Evolutionary conservation across 2,329 filamentous ascomycete genomes (phyloP).

Genomic region (Alternaria novae-zelandiae): DNA sequence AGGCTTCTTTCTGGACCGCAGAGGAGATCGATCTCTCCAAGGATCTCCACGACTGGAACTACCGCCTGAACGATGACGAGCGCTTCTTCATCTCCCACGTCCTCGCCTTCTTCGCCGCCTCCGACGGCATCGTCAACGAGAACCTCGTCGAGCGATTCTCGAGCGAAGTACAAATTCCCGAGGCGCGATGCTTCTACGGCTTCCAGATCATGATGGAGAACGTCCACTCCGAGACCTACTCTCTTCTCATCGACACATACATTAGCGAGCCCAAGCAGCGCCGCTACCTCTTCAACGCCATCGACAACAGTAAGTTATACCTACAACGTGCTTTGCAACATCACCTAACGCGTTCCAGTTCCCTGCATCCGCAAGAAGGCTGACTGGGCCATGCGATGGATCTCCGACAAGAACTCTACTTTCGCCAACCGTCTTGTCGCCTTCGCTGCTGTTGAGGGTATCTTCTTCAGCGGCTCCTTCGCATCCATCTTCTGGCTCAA

Average conservation of each 20-base stretch:
- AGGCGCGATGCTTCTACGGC: conserved; percentile 99
- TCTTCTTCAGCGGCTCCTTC: conserved; percentile 99
- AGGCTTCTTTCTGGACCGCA: conserved; percentile 99
- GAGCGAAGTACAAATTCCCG: conserved; percentile 93
- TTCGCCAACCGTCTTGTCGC: conserved; percentile 96
- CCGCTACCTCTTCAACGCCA: conserved; percentile 95
- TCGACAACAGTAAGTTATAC: conserved; percentile 82
- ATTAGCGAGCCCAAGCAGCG: conserved; percentile 97
- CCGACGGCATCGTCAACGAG: conserved; percentile 99
- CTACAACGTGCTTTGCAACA: neutral
- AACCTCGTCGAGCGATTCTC: conserved; percentile 98
- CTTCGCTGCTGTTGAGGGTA: conserved; percentile 97
- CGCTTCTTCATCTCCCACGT: conserved; percentile 98
- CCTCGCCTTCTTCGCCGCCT: conserved; percentile 97
- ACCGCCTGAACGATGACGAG: conserved; percentile 94
- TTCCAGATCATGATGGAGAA: conserved; percentile 99
- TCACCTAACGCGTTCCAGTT: conserved; percentile 60
- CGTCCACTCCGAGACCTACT: conserved; percentile 99
- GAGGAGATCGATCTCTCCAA: conserved; percentile 99
- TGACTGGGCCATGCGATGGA: conserved; percentile 96
- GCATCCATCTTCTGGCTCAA: conserved; percentile 99
- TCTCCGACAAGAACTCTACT: conserved; percentile 88
- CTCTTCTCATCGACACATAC: conserved; percentile 97
- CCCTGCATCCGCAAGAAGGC: conserved; percentile 98
- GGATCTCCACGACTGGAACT: conserved; percentile 99